Conservation (phyloP, 768 basidiomycete species). For the Polyporus arcularius region DNA sequence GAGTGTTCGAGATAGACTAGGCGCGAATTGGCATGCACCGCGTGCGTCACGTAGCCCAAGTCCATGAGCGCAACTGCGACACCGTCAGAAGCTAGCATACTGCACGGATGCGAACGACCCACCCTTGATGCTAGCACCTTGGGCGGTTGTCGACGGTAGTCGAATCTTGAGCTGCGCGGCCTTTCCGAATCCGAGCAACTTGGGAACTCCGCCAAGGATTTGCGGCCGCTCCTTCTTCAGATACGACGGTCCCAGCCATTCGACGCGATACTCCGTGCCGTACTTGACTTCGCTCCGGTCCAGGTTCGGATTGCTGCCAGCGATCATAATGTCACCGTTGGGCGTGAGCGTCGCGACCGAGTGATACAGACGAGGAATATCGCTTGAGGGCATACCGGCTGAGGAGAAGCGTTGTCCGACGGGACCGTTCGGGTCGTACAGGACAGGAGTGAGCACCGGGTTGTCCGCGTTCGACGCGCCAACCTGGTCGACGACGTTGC, state of each 20-base stretch:
- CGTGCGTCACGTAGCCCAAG: slow-evolving; percentile 79
- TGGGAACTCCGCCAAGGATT: slow-evolving; percentile 36
- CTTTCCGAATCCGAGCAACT: slow-evolving; percentile 47
- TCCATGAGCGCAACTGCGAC: slow-evolving; percentile 73
- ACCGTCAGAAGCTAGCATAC: background rate
- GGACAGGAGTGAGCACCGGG: slow-evolving; percentile 64
- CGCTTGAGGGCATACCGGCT: slow-evolving; percentile 59
- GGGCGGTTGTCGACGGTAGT: slow-evolving; percentile 37
- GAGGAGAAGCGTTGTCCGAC: slow-evolving; percentile 59
- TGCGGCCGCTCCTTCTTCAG: slow-evolving; percentile 61
- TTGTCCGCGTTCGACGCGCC: slow-evolving; percentile 80
- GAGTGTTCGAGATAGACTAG: slow-evolving; percentile 62
- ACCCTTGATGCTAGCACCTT: slow-evolving; percentile 47
- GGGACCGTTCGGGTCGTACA: slow-evolving; percentile 64
- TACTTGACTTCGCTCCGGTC: slow-evolving; percentile 73
- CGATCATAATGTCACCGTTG: slow-evolving; percentile 70
- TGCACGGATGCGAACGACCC: slow-evolving; percentile 2
- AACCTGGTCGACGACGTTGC: slow-evolving; percentile 67
- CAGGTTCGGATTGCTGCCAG: slow-evolving; percentile 83
- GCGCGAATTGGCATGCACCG: slow-evolving; percentile 75
- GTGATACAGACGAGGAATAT: slow-evolving; percentile 78
- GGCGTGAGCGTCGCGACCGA: slow-evolving; percentile 83
- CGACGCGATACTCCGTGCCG: slow-evolving; percentile 87
- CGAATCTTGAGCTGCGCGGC: slow-evolving; percentile 47
- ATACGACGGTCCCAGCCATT: slow-evolving; percentile 85